Conservation (phyloP, 495 filamentous ascomycete genomes). For the Neurospora sp. region DNA sequence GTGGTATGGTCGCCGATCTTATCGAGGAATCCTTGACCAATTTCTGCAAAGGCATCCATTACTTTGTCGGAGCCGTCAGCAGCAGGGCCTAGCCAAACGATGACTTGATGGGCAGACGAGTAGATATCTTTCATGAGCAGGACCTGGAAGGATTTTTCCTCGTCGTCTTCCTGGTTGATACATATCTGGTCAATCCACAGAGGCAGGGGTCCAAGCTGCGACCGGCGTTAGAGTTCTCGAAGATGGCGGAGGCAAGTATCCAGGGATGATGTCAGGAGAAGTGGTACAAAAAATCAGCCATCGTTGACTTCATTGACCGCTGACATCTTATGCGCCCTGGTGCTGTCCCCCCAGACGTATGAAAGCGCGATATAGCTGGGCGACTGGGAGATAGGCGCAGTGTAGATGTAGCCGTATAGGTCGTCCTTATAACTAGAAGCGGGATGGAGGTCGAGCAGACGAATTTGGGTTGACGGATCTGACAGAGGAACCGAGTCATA, state of each 20-base stretch:
- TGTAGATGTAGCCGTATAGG: not conserved
- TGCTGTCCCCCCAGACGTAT: not conserved
- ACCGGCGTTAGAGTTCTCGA: not conserved
- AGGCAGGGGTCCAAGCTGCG: not conserved
- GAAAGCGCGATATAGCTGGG: not conserved
- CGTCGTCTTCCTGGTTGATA: slow-evolving; percentile 19
- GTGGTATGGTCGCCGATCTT: not conserved
- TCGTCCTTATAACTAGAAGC: not conserved
- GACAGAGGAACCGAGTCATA: not conserved
- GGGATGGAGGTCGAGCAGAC: not conserved
- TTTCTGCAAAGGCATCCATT: not conserved
- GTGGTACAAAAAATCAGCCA: not conserved
- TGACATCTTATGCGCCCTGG: not conserved
- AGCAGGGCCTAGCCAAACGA: slow-evolving; percentile 19
- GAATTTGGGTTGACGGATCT: not conserved
- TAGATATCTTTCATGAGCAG: slow-evolving; percentile 21
- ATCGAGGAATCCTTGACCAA: not conserved
- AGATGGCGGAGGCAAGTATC: not conserved
- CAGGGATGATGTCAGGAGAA: not conserved
- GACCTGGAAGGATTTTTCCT: slow-evolving; percentile 17
- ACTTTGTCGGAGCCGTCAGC: not conserved
- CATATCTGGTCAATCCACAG: slow-evolving; percentile 19
- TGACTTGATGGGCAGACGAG: slow-evolving; percentile 4
- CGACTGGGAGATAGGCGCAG: not conserved
- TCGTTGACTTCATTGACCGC: not conserved